These are phyloP conservation scores for Pneumocystis murina DNA, from an alignment of 1,139 yeast genomes.

Conservation along the genomic window DNA sequence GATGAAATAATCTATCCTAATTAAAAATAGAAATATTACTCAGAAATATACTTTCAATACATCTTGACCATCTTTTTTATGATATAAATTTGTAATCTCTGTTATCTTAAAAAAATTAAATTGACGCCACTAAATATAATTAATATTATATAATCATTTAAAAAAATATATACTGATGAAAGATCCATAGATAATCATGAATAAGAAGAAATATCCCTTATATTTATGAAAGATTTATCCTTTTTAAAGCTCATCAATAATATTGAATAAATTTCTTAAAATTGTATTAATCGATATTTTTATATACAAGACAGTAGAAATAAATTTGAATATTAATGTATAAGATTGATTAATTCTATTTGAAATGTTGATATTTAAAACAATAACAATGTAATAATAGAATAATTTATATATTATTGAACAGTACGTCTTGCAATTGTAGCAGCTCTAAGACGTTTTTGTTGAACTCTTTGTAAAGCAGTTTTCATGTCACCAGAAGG, in stretches of 20 bases:
- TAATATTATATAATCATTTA: not conserved
- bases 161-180: not conserved
- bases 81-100: constrained; percentile 72
- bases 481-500: constrained; percentile 70
- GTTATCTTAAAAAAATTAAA: constrained; percentile 73
- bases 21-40: not conserved
- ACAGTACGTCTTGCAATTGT: constrained; percentile 5
- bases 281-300: not conserved
- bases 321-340: not conserved
- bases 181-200: not conserved
- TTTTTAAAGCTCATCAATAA: no score
- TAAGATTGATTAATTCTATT: not conserved
- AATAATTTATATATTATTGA: not conserved
- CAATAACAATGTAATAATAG: not conserved
- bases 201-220: no score
- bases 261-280: no score
- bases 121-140: constrained; percentile 49
- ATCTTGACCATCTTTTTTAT: constrained; percentile 40
- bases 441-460: constrained; percentile 15
- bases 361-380: not conserved
- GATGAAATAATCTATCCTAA: constrained; percentile 9
- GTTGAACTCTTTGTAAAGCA: constrained; percentile 54
- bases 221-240: no score
- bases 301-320: not conserved
- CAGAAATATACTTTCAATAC: constrained; percentile 39